Conservation (phyloP, 768 basidiomycete species). For the Boletus pseudopeckii region DNA sequence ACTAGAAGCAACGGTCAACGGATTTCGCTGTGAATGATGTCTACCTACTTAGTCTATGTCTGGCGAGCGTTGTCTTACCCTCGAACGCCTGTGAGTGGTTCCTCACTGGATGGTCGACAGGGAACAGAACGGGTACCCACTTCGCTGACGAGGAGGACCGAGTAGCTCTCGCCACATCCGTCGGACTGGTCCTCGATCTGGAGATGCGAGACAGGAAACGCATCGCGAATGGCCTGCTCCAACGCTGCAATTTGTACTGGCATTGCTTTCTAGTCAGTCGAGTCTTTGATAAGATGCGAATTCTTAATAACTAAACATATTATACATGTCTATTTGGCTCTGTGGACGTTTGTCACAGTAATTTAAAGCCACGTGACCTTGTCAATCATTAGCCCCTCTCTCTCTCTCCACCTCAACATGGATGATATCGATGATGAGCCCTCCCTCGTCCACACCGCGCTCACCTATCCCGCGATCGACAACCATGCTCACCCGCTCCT, state of each 20-base stretch:
- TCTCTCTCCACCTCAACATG: too few species aligned
- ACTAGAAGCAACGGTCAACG: conserved; percentile 42
- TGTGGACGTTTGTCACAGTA: too few species aligned
- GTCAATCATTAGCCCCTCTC: background rate
- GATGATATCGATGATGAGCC: too few species aligned
- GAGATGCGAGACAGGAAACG: conserved; percentile 61
- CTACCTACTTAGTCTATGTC: conserved; percentile 64
- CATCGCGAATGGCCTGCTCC: conserved; percentile 59
- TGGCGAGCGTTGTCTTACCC: conserved; percentile 74
- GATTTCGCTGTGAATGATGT: background rate
- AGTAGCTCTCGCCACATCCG: conserved; percentile 79
- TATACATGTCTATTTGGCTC: too few species aligned
- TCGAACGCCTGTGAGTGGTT: conserved; percentile 55
- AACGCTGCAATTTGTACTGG: conserved; percentile 55
- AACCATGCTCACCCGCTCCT: conserved; percentile 79
- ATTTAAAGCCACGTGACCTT: too few species aligned
- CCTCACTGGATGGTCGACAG: background rate
- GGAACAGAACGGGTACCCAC: conserved; percentile 35
- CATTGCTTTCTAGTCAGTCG: conserved; percentile 38
- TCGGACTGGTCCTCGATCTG: conserved; percentile 75
- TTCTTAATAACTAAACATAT: too few species aligned
- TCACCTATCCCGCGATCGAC: conserved; percentile 59
- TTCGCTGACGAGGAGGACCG: conserved; percentile 73
- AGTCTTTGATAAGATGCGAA: too few species aligned
- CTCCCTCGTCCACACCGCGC: conserved; percentile 15